Evolutionary conservation across 176 grass and related monocot species (phyloP).

Genomic region (Oryza meridionalis): DNA sequence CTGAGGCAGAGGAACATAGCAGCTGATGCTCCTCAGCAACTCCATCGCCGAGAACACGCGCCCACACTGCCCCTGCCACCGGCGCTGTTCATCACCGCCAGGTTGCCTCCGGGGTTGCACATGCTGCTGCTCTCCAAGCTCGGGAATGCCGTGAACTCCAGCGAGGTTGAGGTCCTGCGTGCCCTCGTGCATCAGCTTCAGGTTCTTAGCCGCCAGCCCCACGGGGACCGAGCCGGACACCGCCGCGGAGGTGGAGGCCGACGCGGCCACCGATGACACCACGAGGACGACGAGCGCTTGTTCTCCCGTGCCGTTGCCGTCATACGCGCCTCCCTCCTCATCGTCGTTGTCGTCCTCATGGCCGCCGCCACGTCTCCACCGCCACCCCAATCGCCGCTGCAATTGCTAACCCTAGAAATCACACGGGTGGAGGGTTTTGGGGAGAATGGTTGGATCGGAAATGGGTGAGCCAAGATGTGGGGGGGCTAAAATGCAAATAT

Average conservation of each 20-base stretch:
- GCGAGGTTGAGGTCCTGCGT: slow-evolving; percentile 72
- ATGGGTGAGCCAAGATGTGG: no score
- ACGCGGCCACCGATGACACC: slow-evolving; percentile 44
- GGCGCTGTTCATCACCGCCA: slow-evolving; percentile 24
- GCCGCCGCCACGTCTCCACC: no score
- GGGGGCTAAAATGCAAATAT: no score
- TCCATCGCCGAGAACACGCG: slow-evolving; percentile 76
- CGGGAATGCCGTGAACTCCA: slow-evolving; percentile 63
- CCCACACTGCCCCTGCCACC: slow-evolving; percentile 43
- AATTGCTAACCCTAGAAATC: no score
- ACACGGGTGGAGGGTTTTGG: no score
- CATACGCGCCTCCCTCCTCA: no score
- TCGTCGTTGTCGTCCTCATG: no score
- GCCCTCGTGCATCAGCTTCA: slow-evolving; percentile 73
- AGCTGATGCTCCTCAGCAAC: slow-evolving; percentile 72
- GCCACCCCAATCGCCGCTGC: no score
- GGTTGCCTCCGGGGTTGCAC: slow-evolving; percentile 32
- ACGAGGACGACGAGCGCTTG: slow-evolving; percentile 60
- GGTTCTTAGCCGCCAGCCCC: slow-evolving; percentile 52
- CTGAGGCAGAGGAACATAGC: slow-evolving; percentile 56
- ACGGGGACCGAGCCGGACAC: slow-evolving; percentile 40
- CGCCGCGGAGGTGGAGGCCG: slow-evolving; percentile 38
- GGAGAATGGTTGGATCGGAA: no score
- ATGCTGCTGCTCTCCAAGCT: slow-evolving; percentile 71
- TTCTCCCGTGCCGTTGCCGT: slow-evolving; percentile 52